phyloP scores from a whole-genome alignment of 768 basidiomycete species.

The Boletus rex-veris region DNA sequence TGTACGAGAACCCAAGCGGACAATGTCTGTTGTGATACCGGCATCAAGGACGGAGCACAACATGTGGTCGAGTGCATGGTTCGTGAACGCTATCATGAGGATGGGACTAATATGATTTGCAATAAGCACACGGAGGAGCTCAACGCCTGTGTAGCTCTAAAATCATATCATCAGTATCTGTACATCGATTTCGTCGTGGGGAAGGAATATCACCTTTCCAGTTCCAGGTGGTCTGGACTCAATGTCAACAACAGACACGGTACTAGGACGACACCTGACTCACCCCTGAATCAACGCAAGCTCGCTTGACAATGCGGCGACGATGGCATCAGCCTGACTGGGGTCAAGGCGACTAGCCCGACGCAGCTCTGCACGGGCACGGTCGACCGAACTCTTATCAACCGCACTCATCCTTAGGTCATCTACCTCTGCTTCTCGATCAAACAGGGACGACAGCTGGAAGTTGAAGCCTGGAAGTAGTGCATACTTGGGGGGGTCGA shows the following conservation, averaged over 20 bases:
- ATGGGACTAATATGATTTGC: conserved; percentile 51
- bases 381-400: conserved; percentile 42
- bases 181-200: not conserved
- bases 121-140: conserved; percentile 65
- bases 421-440: conserved; percentile 34
- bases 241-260: not conserved
- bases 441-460: conserved; percentile 54
- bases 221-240: conserved; percentile 66
- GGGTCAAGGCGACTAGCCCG: conserved; percentile 56
- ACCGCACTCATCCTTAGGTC: conserved; percentile 41
- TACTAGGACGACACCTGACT: conserved; percentile 1
- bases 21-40: conserved; percentile 56
- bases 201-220: conserved; percentile 50
- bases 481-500: conserved; percentile 57
- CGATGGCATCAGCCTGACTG: conserved; percentile 67
- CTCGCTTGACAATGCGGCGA: conserved; percentile 58
- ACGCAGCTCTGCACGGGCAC: conserved; percentile 46
- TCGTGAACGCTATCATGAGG: conserved; percentile 63
- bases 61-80: conserved; percentile 78
- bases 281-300: conserved; percentile 73
- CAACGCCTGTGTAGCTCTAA: conserved; percentile 65
- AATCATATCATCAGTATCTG: not conserved
- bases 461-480: conserved; percentile 51
- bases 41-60: conserved; percentile 62
- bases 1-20: conserved; percentile 67